A percentile compares a stretch with the other conserved stretches of the same genome.
These are phyloP conservation scores for Nemania sp. DNA, from an alignment of 2,329 filamentous ascomycete species.

Conservation along the genomic window DNA sequence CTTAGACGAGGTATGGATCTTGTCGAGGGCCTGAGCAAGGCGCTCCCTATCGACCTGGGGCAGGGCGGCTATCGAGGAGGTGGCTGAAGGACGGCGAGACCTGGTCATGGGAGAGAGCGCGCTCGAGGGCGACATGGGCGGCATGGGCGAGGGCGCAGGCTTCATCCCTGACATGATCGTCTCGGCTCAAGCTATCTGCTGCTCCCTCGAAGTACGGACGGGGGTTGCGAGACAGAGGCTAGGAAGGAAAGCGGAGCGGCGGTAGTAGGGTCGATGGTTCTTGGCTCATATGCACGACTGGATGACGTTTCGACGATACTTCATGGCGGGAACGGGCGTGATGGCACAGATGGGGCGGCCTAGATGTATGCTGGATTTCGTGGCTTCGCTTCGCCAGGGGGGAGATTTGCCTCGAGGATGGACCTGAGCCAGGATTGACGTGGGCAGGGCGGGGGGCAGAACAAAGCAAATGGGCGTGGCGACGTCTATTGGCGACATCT, in stretches of 20 bases:
- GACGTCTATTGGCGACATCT: neutral
- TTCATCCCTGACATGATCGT: constrained; percentile 41
- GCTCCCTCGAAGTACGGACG: neutral
- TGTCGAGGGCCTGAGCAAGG: constrained; percentile 76
- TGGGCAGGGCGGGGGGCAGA: neutral
- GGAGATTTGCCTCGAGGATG: too few relatives aligned
- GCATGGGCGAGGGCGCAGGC: constrained; percentile 37
- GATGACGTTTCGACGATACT: constrained; percentile 8
- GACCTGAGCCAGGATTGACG: too few relatives aligned
- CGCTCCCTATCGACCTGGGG: constrained; percentile 71
- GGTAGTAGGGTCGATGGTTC: neutral
- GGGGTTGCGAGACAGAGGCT: neutral
- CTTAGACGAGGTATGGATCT: constrained; percentile 88
- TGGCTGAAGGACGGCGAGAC: constrained; percentile 46
- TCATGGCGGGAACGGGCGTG: constrained; percentile 3
- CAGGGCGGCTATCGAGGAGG: constrained; percentile 52
- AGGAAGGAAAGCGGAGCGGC: constrained; percentile 6
- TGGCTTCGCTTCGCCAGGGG: neutral
- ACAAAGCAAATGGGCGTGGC: constrained; percentile 2
- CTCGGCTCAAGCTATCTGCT: neutral
- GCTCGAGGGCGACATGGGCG: constrained; percentile 45
- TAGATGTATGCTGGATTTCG: neutral
- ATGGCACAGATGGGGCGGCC: neutral
- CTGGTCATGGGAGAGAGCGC: constrained; percentile 38
- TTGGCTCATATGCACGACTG: constrained; percentile 4